Base-by-base conservation (phyloP, 805 yeast genomes). In the Yarrowia sp. region DNA sequence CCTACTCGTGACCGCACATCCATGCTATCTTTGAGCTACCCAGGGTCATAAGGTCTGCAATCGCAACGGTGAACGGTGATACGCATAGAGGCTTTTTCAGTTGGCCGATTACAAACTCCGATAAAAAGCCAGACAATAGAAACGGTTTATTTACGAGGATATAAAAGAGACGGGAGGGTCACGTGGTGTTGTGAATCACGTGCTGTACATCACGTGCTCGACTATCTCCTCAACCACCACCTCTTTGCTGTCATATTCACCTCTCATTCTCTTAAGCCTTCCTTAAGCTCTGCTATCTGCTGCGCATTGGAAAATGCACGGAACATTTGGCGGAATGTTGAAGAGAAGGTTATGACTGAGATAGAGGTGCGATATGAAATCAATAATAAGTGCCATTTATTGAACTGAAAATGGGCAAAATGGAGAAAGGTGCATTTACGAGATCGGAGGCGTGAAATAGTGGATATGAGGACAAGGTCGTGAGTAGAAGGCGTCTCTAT, bases 281-380 rank as follows among this genome's bases (percentile, higher is more conserved):
- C 14, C 16, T 50, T 52, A 36, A 36, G 43, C 58, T 52, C 58
- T 52, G 58, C 43, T 16, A 11, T 52, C 35, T 50, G 50, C 53
- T 49, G 53, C 53, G 53, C 53, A 38, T 26, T 49, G 58, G 58
- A 52, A 52, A 36, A 40, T 36, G 58, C 58, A 52, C 43, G 58
- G 58, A 38, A 38, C 58, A 38, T 5, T 52, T 36, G 38, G 10
- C 15, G 32, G 58, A 36, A 52, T 52, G 58, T 52, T 49, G 53
- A 42, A 8, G 7, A 10, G 19, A 26, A 48, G 16, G 15, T 46
- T 48, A 48, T 38, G 8, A 5, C n/a, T 36, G 12, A 32, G 22
- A 8, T 32, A 35, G 11, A 26, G 19, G 53, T 26, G 11, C 32
- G 53, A 49, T 8, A 48, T 48, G 52, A 26, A 46, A 10, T 48